Base-by-base conservation (phyloP, 2,329 filamentous ascomycete species). In the Sarocladium strictum region DNA sequence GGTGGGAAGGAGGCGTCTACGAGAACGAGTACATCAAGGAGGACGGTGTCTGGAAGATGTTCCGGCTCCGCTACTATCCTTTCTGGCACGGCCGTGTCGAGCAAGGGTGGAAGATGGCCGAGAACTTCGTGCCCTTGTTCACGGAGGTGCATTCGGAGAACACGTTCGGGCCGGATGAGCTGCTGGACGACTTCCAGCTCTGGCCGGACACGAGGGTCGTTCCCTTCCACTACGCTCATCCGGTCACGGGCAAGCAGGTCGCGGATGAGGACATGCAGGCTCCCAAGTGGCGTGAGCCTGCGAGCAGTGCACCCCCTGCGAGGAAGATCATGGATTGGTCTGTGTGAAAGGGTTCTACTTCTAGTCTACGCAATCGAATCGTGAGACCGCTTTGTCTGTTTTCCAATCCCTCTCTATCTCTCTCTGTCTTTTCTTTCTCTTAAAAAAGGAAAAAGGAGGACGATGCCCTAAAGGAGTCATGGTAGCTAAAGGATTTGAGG, bases 21-120 rank as follows among this genome's bases (percentile, higher is more conserved):
- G 40, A 43, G 40, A 43, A 43, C 15, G 40, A 43, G 40, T 43
- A 43, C 40, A 43, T 43, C 40, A 43, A 43, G n/a, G 40, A 43
- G 15, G 40, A 43, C 21, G 40, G 40, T 12, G 40, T 43, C 17
- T 43, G 40, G 40, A 43, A 43, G 21, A 43, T 43, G 11, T 43
- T 43, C 40, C 40, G 40, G 21, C 40, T 43, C 9, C 17, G 40
- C 7, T 43, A 43, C 21, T 43, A 43, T 23, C 40, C 40, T 9
- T 43, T 43, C 40, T 43, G 40, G 40, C 40, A 43, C 24, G 40
- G 40, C 5, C 5, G 15, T 9, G 21, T 43, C 15, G 40, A 43
- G 17, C 5, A 43, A 23, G 40, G 40, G 3, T 43, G 40, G 40
- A 43, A 43, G 40, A 24, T 23, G 9, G 40, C 21, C 9, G 40